Evolutionary conservation across 176 grass and related monocot species (phyloP), one percentile per base, ranked within the genome.

Genomic region (Poa pratensis): DNA sequence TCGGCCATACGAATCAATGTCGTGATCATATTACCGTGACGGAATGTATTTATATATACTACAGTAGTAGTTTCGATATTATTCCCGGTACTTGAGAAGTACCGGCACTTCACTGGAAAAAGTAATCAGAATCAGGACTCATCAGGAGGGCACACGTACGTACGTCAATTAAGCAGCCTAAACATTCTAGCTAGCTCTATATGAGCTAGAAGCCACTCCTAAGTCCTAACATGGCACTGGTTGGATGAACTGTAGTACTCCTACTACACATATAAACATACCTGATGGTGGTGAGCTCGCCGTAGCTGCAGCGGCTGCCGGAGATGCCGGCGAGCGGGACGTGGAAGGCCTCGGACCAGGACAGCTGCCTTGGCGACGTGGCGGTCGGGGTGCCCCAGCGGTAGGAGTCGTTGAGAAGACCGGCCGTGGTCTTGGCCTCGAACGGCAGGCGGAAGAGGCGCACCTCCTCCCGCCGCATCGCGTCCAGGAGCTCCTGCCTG

Each of bases 341-440:
- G 84, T 98, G 96, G 88, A 98, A 95, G 18, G 93, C 85, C 84
- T 98, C 96, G 15, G 93, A 98, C 96, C 96, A 98, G 17, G 91
- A 95, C 11, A 98, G 90, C 73, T 98, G 91, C 19, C 7, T 42
- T 3, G 28, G 50, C 0, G 93, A 89, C 2, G 85, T 89, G 7
- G 96, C 96, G 7, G 87, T 92, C 0, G 91, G 89, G 32, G 57
- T 89, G 54, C 96, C 96, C 93, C 96, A 98, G 28, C 93, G 82
- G 88, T 98, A 95, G 58, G 93, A 98, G 57, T 87, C 6, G 55
- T 86, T 78, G 67, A 98, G 81, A 0, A 95, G 69, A 9, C 81
- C 60, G 3, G 53, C 87, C 14, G 46, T 69, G 62, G 83, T 26
- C 88, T 98, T 98, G 62, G 80, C 72, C 80, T 95, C 91, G 45